A percentile compares a stretch with the other conserved stretches of the same genome.
These are phyloP conservation scores for Oryza coarctata DNA, from an alignment of 176 grass and related monocot genomes.

Conservation along the genomic window DNA sequence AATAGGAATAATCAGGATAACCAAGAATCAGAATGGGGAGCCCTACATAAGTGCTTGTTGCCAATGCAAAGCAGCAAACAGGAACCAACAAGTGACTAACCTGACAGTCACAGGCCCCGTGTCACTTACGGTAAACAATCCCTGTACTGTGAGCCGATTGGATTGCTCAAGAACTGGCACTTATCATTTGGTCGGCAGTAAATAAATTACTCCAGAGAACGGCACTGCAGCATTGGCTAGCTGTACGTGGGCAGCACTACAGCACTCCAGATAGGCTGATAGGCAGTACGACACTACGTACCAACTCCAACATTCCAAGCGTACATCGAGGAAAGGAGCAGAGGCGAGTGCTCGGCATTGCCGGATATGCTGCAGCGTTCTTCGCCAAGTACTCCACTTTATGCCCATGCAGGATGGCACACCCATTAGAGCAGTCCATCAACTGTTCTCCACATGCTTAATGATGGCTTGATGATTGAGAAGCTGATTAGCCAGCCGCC, in stretches of 20 bases:
- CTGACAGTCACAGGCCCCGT: too few relatives aligned
- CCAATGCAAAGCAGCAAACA: too few relatives aligned
- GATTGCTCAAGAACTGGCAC: neutral
- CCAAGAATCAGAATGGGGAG: too few relatives aligned
- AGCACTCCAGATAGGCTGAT: neutral
- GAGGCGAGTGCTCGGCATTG: neutral
- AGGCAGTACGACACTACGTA: neutral
- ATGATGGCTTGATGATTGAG: conserved; percentile 19
- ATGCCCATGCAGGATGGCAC: neutral
- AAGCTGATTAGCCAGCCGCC: neutral
- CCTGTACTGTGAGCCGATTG: neutral
- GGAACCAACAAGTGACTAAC: too few relatives aligned
- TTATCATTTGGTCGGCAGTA: neutral
- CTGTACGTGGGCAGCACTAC: neutral
- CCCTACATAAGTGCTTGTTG: too few relatives aligned
- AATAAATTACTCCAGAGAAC: neutral
- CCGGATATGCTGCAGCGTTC: conserved; percentile 45
- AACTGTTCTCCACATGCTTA: neutral
- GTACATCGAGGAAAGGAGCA: neutral
- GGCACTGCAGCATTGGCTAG: neutral
- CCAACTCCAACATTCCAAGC: conserved; percentile 17
- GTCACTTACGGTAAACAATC: neutral
- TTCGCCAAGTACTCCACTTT: conserved; percentile 27
- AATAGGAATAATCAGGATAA: too few relatives aligned
- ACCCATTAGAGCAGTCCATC: neutral